phyloP scores from a whole-genome alignment of 108 stramenopile genomes.

The Seminavis robusta region DNA sequence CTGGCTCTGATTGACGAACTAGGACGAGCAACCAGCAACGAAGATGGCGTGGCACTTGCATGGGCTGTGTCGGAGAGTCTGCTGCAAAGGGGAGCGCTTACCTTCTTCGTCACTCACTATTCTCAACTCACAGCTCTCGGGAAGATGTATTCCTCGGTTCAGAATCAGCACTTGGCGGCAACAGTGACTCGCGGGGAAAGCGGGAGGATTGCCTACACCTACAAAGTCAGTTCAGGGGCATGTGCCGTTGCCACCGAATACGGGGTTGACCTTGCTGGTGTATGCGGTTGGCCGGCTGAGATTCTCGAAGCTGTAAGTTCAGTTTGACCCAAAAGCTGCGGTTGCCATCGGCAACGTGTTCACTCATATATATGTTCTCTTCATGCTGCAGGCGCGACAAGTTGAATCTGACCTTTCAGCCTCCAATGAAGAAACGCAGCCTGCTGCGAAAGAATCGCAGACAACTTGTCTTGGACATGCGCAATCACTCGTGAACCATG shows the following conservation, averaged over 20 bases:
- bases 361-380: too few relatives aligned
- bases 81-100: constrained; percentile 66
- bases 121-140: constrained; percentile 68
- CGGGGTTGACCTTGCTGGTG: constrained; percentile 80
- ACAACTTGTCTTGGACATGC: too few relatives aligned
- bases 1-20: constrained; percentile 93
- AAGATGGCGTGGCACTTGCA: constrained; percentile 89
- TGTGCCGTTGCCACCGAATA: constrained; percentile 70
- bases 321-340: too few relatives aligned
- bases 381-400: too few relatives aligned
- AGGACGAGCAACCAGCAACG: constrained; percentile 92
- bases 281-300: constrained; percentile 80
- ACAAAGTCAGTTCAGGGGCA: constrained; percentile 68
- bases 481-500: too few relatives aligned
- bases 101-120: constrained; percentile 90
- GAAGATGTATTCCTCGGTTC: constrained; percentile 66
- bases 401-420: too few relatives aligned
- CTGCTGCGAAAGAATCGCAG: too few relatives aligned
- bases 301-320: constrained; percentile 35
- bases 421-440: too few relatives aligned
- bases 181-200: constrained; percentile 26
- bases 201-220: constrained; percentile 65
- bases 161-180: constrained; percentile 75
- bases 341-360: too few relatives aligned
- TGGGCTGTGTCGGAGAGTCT: constrained; percentile 85